These are phyloP conservation scores for Phytophthora kernoviae DNA, from an alignment of 352 stramenopile species.

Conservation along the genomic window DNA sequence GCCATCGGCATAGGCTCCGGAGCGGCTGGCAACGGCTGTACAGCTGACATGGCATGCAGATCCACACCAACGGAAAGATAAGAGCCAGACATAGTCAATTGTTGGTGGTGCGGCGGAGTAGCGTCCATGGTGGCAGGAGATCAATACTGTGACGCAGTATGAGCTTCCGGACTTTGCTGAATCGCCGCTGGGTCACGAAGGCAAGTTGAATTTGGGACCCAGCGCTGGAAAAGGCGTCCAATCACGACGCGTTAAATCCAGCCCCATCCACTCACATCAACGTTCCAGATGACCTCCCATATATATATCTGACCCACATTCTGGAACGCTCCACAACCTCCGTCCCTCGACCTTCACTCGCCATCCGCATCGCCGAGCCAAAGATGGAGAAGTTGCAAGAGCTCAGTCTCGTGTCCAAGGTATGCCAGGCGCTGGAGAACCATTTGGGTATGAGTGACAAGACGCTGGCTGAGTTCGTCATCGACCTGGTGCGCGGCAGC, in stretches of 20 bases:
- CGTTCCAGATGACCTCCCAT: too few relatives aligned
- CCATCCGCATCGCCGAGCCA: constrained; percentile 2
- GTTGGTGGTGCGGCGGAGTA: constrained; percentile 16
- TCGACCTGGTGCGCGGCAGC: constrained; percentile 87
- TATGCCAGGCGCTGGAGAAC: constrained; percentile 90
- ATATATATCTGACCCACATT: too few relatives aligned
- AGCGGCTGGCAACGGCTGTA: constrained; percentile 25
- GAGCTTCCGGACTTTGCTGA: constrained; percentile 15
- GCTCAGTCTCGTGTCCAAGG: constrained; percentile 88
- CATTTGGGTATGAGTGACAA: constrained; percentile 96
- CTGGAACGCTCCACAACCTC: too few relatives aligned
- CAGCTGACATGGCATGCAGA: constrained; percentile 17
- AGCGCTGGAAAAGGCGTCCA: neutral
- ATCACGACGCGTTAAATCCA: too few relatives aligned
- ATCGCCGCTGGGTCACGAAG: constrained; percentile 34
- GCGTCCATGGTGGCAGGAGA: constrained; percentile 23
- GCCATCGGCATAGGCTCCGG: constrained; percentile 26
- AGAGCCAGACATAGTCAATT: constrained; percentile 12
- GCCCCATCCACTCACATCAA: too few relatives aligned
- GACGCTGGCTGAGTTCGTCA: constrained; percentile 97
- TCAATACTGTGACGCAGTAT: constrained; percentile 23
- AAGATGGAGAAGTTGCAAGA: constrained; percentile 90
- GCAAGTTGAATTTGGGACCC: constrained; percentile 38
- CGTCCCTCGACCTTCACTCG: too few relatives aligned
- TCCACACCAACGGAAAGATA: constrained; percentile 25